Percentiles rank a stretch among this genome's conserved stretches.
Conservation (phyloP, 2,329 filamentous ascomycete species). For the Verticillium nubilum region DNA sequence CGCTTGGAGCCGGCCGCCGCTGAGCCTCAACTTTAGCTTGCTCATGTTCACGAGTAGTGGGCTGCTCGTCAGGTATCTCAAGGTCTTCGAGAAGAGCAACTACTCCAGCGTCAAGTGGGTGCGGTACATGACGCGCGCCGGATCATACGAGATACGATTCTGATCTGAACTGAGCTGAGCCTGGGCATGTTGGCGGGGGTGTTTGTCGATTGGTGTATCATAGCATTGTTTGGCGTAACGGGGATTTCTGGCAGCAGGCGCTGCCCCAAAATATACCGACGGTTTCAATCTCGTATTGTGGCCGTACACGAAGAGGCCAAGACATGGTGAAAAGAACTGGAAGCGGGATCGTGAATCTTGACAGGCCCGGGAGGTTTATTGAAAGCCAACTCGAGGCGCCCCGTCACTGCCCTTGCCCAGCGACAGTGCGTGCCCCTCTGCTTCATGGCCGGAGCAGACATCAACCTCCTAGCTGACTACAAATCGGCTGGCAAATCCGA, state of each 20-base stretch:
- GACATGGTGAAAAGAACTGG: too few relatives aligned
- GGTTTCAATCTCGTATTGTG: not conserved
- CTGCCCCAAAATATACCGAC: not conserved
- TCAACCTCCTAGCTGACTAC: too few relatives aligned
- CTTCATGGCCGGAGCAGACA: too few relatives aligned
- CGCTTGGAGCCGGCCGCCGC: conserved; percentile 87
- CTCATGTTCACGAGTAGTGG: conserved; percentile 98
- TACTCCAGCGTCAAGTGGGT: conserved; percentile 99
- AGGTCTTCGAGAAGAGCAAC: conserved; percentile 99
- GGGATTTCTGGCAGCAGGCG: not conserved
- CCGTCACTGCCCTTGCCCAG: too few relatives aligned
- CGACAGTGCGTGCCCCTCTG: too few relatives aligned
- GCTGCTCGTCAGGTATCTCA: conserved; percentile 85
- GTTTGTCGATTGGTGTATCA: conserved; percentile 1
- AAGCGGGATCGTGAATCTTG: too few relatives aligned
- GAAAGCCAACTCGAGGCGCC: too few relatives aligned
- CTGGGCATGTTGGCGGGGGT: not conserved
- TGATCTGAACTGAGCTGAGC: too few relatives aligned
- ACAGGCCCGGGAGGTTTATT: too few relatives aligned
- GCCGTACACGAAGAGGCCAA: too few relatives aligned
- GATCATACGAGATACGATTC: conserved; percentile 86
- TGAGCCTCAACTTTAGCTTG: conserved; percentile 87
- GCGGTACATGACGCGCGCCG: conserved; percentile 95
- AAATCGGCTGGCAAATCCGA: too few relatives aligned
- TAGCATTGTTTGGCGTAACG: conserved; percentile 3